A percentile compares a stretch with the other conserved stretches of the same genome.
Conservation (phyloP, 1,284 basidiomycete species). For the Sporisorium sorghi region DNA sequence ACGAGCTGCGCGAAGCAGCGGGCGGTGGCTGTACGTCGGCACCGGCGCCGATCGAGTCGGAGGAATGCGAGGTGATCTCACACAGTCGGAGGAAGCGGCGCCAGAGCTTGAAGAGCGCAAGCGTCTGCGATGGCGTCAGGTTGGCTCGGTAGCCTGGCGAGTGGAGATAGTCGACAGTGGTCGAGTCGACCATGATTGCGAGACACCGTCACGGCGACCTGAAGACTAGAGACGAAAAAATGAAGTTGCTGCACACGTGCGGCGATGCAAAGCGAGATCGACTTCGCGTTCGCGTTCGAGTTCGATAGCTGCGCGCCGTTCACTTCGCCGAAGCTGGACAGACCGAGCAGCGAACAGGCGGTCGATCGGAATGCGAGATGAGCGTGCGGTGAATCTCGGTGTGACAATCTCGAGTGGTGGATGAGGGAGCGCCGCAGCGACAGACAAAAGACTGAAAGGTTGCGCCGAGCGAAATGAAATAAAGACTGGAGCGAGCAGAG, state of each 20-base stretch:
- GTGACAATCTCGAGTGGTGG: not conserved
- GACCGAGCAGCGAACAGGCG: not conserved
- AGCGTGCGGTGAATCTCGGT: too few species aligned
- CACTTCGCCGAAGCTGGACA: not conserved
- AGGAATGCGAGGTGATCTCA: constrained; percentile 42
- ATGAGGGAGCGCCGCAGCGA: not conserved
- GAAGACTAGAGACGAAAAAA: too few species aligned
- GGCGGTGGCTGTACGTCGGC: constrained; percentile 17
- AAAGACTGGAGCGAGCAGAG: not conserved
- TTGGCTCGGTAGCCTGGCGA: constrained; percentile 54
- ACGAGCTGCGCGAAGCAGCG: constrained; percentile 25
- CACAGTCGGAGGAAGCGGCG: constrained; percentile 61
- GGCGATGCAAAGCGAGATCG: not conserved
- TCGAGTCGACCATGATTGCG: constrained; percentile 29
- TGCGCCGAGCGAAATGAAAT: too few species aligned
- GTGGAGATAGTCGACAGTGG: constrained; percentile 43
- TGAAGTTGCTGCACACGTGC: constrained; percentile 1
- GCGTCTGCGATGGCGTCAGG: constrained; percentile 54
- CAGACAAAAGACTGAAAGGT: not conserved
- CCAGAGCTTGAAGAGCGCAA: constrained; percentile 63
- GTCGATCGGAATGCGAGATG: not conserved
- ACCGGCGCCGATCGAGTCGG: constrained; percentile 41
- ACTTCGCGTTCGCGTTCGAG: too few species aligned
- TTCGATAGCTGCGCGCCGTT: not conserved
- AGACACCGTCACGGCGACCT: not conserved